Evolutionary conservation across 345 rosid genomes (phyloP).

Genomic region (Rhodomyrtus tomentosa): DNA sequence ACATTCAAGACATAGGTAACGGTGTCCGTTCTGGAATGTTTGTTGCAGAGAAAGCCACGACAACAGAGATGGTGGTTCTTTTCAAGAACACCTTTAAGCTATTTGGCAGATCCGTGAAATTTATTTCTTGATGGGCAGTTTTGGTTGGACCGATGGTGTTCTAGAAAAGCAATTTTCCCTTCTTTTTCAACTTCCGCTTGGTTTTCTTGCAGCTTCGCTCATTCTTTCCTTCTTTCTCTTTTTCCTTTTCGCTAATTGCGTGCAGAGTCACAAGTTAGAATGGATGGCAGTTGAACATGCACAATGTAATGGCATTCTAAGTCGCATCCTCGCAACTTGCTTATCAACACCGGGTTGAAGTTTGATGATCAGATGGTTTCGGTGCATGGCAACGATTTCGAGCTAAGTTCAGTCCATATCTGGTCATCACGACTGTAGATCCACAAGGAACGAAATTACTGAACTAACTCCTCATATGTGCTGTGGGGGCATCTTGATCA

Average conservation of each 20-base stretch:
- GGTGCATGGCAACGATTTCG: no score
- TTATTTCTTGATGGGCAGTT: not conserved
- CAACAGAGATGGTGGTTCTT: constrained; percentile 61
- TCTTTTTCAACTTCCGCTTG: not conserved
- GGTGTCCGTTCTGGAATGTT: constrained; percentile 25
- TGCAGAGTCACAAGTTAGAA: not conserved
- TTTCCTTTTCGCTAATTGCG: not conserved
- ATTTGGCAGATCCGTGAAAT: not conserved
- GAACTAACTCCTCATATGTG: no score
- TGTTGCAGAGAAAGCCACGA: constrained; percentile 27
- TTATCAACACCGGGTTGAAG: no score
- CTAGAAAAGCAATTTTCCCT: not conserved
- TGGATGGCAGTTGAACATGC: not conserved
- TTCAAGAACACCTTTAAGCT: constrained; percentile 7
- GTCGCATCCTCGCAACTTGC: no score
- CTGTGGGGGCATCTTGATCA: not conserved
- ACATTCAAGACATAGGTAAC: constrained; percentile 32
- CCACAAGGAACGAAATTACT: no score
- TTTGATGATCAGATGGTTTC: no score
- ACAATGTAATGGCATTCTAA: not conserved
- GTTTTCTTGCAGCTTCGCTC: not conserved
- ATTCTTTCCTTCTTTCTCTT: not conserved
- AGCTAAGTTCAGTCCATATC: no score
- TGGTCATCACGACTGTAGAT: no score
- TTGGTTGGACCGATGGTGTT: not conserved